Base-by-base conservation (phyloP, 805 yeast genomes). In the Ogataea thermomethanolica region DNA sequence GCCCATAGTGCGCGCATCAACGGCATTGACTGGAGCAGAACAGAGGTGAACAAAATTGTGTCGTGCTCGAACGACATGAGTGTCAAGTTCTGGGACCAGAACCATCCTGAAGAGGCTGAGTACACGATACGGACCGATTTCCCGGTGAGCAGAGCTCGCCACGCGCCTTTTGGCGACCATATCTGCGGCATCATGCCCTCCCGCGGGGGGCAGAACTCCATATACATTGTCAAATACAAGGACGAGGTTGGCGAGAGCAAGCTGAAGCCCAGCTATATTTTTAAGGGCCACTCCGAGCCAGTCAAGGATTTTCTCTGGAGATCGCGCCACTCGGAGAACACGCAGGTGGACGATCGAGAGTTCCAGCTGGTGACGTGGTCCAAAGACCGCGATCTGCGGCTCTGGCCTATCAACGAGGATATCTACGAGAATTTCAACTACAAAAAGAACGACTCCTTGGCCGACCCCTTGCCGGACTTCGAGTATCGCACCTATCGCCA, bases 301-400 rank as follows among this genome's bases (percentile, higher is more conserved):
- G 82, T 93, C 12, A 82, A 81, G 28, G 98, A 93, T 56, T 89
- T 91, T 55, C 66, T 89, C 1, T 91, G 96, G 96, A 70, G 98
- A 48, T 67, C 78, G 7, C 70, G 88, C 26, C 75, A 79, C 41
- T 59, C 71, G 1, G 59, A 67, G 3, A 44, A 59, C 25, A 58
- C 69, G 1, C 59, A 55, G 0, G 53, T 74, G 10, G 81, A 80
- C 50, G 88, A 86, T 64, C 69, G 91, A 39, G 96, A 90, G 44
- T 93, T 78, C 56, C 98, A 93, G 59, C 61, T 93, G 35, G 91
- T 93, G 1, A 87, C 98, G 0, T 91, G 98, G 97, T 82, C 95
- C 1, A 80, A 85, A 37, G 98, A 93, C 57, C 77, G 81, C 50
- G 95, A 87, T 56, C 66, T 93, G 43, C 70, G 90, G 45, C 63